phyloP scores from a whole-genome alignment of 108 stramenopile species.

The Stephanodiscus triporus region DNA sequence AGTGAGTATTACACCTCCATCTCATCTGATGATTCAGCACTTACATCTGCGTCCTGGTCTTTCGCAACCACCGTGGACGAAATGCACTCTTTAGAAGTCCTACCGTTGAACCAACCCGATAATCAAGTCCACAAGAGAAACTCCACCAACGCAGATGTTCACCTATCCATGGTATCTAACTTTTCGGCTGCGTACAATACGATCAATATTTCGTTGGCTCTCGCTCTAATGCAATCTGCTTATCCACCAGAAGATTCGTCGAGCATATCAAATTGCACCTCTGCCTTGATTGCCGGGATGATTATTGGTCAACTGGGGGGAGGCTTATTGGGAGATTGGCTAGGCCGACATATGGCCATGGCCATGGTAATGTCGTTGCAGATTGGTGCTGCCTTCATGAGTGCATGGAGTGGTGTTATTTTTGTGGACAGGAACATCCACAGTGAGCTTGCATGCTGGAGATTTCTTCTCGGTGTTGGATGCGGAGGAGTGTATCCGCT shows the following conservation, averaged over 20 bases:
- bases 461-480: conserved; percentile 82
- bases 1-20: conserved; percentile 9
- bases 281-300: conserved; percentile 68
- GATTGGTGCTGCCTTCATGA: conserved; percentile 48
- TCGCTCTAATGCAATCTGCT: conserved; percentile 49
- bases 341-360: conserved; percentile 62
- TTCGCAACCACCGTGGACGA: no score
- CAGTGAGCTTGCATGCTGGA: conserved; percentile 59
- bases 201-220: conserved; percentile 53
- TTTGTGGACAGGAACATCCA: conserved; percentile 34
- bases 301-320: conserved; percentile 63
- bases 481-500: conserved; percentile 89
- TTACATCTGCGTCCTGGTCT: no score
- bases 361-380: conserved; percentile 56
- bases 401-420: conserved; percentile 28
- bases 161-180: conserved; percentile 64
- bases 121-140: conserved; percentile 31
- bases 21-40: not conserved
- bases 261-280: conserved; percentile 51
- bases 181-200: conserved; percentile 67
- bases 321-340: conserved; percentile 58
- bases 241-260: conserved; percentile 34
- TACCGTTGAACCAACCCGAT: not conserved
- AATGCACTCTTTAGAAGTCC: not conserved
- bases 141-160: conserved; percentile 47